Percentiles rank a stretch among this genome's conserved stretches.
phyloP scores from a whole-genome alignment of 2,329 filamentous ascomycete genomes.

The Huntiella bhutanensis region DNA sequence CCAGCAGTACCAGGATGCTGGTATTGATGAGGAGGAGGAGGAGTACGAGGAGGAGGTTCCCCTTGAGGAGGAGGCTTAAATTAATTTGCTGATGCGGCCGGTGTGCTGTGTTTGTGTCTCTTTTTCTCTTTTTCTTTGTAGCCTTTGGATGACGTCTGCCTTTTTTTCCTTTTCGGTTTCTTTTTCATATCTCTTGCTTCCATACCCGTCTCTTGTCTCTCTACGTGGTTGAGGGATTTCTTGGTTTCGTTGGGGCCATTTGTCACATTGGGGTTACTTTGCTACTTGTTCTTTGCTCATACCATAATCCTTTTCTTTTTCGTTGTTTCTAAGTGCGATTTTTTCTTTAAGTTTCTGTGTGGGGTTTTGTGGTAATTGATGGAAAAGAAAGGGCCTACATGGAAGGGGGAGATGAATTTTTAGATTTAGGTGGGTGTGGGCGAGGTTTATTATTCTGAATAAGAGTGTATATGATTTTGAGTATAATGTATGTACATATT shows the following conservation, averaged over 20 bases:
- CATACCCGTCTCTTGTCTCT: slow-evolving; percentile 4
- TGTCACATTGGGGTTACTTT: slow-evolving; percentile 1
- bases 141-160: slow-evolving; percentile 11
- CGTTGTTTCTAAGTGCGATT: slow-evolving; percentile 6
- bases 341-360: slow-evolving; percentile 14
- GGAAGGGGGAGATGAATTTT: slow-evolving; percentile 15
- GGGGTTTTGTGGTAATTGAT: slow-evolving; percentile 14
- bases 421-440: slow-evolving; percentile 24
- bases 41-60: slow-evolving; percentile 78
- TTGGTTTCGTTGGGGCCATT: too few species aligned
- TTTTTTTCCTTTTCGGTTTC: slow-evolving; percentile 2
- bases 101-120: background rate
- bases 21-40: slow-evolving; percentile 91
- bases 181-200: slow-evolving; percentile 4
- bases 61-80: slow-evolving; percentile 48
- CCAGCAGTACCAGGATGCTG: slow-evolving; percentile 99
- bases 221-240: background rate
- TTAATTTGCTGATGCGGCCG: slow-evolving; percentile 8
- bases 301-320: slow-evolving; percentile 11
- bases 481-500: too few species aligned
- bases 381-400: slow-evolving; percentile 13
- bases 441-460: slow-evolving; percentile 1
- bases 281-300: slow-evolving; percentile 12
- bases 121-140: background rate
- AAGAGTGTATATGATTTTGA: too few species aligned